phyloP scores from a whole-genome alignment of 352 stramenopile genomes.

The Phytophthora pini region DNA sequence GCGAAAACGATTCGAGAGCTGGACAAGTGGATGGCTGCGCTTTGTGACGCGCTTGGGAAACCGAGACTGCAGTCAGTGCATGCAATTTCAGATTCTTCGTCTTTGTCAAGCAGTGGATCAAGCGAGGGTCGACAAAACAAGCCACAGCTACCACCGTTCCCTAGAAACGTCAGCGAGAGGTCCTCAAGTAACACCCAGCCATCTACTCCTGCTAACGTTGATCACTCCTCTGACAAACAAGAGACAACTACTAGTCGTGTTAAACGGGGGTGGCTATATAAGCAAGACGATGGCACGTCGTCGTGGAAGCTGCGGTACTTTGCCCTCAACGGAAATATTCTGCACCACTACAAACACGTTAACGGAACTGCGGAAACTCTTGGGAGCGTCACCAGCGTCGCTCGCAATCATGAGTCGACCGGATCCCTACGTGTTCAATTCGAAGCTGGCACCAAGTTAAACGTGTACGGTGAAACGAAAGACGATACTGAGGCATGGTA shows the following conservation, averaged over 20 bases:
- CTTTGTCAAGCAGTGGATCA: conserved; percentile 6
- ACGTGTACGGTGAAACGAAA: conserved; percentile 51
- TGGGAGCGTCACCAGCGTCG: conserved; percentile 59
- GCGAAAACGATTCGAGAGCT: conserved; percentile 51
- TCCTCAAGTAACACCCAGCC: conserved; percentile 5
- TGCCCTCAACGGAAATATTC: conserved; percentile 52
- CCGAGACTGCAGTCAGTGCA: conserved; percentile 13
- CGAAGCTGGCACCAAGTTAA: conserved; percentile 52
- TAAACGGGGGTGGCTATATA: conserved; percentile 72
- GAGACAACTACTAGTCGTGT: conserved; percentile 8
- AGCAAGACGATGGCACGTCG: conserved; percentile 49
- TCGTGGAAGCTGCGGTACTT: conserved; percentile 82
- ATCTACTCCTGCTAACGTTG: conserved; percentile 12
- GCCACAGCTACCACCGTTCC: conserved; percentile 30
- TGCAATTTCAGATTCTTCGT: neutral
- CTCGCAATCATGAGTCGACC: conserved; percentile 33
- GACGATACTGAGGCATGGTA: conserved; percentile 63
- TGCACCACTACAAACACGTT: conserved; percentile 64
- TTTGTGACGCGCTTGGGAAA: conserved; percentile 55
- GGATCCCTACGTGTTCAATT: conserved; percentile 57
- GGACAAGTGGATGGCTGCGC: conserved; percentile 58
- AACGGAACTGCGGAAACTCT: conserved; percentile 44
- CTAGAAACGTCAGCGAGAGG: conserved; percentile 19
- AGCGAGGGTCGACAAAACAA: conserved; percentile 19
- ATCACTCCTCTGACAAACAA: conserved; percentile 19